These are phyloP conservation scores for Abelmoschus esculentus DNA, from an alignment of 345 rosid species.

Conservation along the genomic window DNA sequence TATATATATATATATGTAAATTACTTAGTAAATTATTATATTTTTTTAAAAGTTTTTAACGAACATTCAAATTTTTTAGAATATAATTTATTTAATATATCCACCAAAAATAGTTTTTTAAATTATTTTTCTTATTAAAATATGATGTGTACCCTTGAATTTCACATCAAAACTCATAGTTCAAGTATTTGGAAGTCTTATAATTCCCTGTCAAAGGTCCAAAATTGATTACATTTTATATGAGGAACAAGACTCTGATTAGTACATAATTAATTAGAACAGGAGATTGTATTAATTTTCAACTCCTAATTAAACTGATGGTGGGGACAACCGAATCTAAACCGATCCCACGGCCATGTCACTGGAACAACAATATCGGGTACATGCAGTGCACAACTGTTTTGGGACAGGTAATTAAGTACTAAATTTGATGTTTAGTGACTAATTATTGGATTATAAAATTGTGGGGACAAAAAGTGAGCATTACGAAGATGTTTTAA, in stretches of 20 bases:
- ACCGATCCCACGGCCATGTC: background rate
- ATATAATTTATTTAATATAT: too few species aligned
- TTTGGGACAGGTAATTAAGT: background rate
- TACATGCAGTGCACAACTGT: conserved; percentile 9
- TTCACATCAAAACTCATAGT: background rate
- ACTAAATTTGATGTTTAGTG: background rate
- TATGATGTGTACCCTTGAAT: too few species aligned
- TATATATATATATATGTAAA: too few species aligned
- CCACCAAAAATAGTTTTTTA: too few species aligned
- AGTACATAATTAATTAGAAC: background rate
- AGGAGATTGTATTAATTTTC: background rate
- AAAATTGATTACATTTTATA: background rate
- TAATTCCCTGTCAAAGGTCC: background rate
- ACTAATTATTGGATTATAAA: background rate
- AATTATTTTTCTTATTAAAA: too few species aligned
- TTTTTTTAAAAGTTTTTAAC: too few species aligned
- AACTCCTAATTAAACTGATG: background rate
- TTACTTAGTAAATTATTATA: too few species aligned
- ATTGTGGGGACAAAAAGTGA: background rate
- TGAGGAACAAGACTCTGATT: background rate
- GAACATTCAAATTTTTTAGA: too few species aligned
- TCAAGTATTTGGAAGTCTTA: background rate
- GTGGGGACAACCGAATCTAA: conserved; percentile 3
- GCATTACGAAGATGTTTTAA: background rate
- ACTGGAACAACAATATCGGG: background rate